phyloP scores from a whole-genome alignment of 2,329 filamentous ascomycete species.

The Hymenoscyphus albidus region DNA sequence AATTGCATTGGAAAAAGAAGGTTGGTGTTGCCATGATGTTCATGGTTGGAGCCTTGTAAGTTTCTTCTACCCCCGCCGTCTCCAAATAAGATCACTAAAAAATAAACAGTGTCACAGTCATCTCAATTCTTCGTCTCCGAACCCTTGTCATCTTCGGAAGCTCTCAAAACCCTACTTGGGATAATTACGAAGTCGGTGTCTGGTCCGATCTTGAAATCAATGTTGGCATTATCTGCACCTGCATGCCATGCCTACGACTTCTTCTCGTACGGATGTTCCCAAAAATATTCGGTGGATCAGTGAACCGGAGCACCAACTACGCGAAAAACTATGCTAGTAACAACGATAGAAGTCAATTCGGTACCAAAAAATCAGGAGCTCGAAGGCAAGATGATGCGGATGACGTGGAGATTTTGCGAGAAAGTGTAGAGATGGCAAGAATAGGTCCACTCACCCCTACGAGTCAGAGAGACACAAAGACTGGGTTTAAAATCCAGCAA shows the following conservation, averaged over 20 bases:
- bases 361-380: background rate
- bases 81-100: conserved; percentile 14
- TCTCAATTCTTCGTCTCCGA: conserved; percentile 28
- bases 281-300: conserved; percentile 13
- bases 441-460: background rate
- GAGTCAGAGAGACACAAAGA: background rate
- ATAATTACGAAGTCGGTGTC: conserved; percentile 19
- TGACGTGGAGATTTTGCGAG: background rate
- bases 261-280: conserved; percentile 25
- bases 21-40: conserved; percentile 49
- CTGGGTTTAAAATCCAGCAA: background rate
- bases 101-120: conserved; percentile 25
- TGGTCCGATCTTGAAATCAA: conserved; percentile 29
- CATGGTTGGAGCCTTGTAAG: conserved; percentile 43
- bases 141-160: conserved; percentile 25
- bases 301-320: background rate
- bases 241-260: conserved; percentile 27
- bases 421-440: background rate
- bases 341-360: background rate
- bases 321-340: background rate
- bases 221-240: conserved; percentile 30
- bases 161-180: conserved; percentile 26
- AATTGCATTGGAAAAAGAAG: conserved; percentile 47
- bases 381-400: background rate
- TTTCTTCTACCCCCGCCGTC: background rate